phyloP scores from a whole-genome alignment of 371 early-diverging fungal species.

The Mucor piriformis region DNA sequence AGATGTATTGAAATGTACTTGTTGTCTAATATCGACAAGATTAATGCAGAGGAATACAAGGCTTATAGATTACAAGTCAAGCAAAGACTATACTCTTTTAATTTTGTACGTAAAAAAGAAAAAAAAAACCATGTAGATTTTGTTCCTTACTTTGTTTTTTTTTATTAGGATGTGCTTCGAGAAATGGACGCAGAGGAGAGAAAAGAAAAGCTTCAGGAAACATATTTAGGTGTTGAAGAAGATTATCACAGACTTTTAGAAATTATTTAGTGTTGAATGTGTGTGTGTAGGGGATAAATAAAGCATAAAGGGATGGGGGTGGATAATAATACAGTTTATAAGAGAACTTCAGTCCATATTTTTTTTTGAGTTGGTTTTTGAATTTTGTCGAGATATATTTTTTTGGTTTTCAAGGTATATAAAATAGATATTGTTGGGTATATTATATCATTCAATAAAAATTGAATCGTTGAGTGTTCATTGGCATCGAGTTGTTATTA shows the following conservation, averaged over 20 bases:
- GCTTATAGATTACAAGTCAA: constrained; percentile 82
- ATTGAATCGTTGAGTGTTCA: constrained; percentile 14
- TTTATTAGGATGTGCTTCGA: constrained; percentile 59
- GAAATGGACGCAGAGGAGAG: constrained; percentile 68
- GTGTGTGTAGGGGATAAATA: background rate
- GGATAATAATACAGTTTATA: constrained; percentile 1
- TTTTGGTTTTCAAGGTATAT: background rate
- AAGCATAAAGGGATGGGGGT: background rate
- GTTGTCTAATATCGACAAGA: constrained; percentile 59
- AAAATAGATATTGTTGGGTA: background rate
- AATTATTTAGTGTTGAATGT: constrained; percentile 13
- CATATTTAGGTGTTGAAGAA: constrained; percentile 73
- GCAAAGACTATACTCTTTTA: constrained; percentile 76
- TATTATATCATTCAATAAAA: constrained; percentile 8
- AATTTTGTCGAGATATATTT: background rate
- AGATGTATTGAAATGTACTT: constrained; percentile 81
- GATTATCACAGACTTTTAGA: constrained; percentile 78
- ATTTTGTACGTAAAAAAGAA: constrained; percentile 71
- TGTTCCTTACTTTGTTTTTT: background rate
- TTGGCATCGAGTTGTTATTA: constrained; percentile 5
- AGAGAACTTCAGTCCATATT: background rate
- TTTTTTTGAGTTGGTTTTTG: background rate
- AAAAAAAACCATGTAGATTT: too few species aligned
- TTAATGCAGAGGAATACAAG: constrained; percentile 52
- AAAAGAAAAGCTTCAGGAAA: constrained; percentile 73